Base-by-base conservation (phyloP, 176 grass and related monocot genomes). In the Carex myosuroides region DNA sequence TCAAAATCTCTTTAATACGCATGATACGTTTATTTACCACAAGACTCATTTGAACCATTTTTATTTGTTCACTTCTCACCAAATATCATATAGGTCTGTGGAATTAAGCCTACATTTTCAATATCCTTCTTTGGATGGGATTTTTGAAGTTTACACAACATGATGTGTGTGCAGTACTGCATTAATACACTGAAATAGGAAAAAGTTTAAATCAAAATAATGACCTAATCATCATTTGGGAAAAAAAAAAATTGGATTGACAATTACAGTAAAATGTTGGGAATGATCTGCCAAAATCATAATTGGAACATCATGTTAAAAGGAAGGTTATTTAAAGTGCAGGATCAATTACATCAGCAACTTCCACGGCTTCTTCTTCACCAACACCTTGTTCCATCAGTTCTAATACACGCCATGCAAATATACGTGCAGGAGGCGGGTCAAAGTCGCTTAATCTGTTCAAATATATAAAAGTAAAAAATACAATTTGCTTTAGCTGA, bases 331-430 rank as follows among this genome's bases (percentile, higher is more conserved):
- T 81, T 76, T 72, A 80, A 73, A 81, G 44, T 46, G 2, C 18
- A 75, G 13, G 20, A 79, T 75, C 11, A 72, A 52, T 79, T 93
- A 98, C 92, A 90, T 98, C 92, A 84, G 92, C 95, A 88, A 95
- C 88, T 89, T 88, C 88, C 85, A 95, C 86, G 6, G 95, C 95
- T 79, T 90, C 88, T 8, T 92, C 89, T 87, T 98, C 95, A 54
- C 30, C 30, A 16, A 93, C 89, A 80, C 92, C 95, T 50, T 93
- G 85, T 14, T 84, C 41, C 81, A 87, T 98, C 83, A 98, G 78
- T 58, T 98, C 91, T 78, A 98, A 74, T 30, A 98, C 83, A 77
- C 91, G 89, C 91, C 91, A 98, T 84, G 92, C 92, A 78, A 95
- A 98, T 89, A 95, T 80, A 90, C 92, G 88, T 37, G 95, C 89